Base-by-base conservation (phyloP, 805 yeast species). In the Saturnispora sanitii region DNA sequence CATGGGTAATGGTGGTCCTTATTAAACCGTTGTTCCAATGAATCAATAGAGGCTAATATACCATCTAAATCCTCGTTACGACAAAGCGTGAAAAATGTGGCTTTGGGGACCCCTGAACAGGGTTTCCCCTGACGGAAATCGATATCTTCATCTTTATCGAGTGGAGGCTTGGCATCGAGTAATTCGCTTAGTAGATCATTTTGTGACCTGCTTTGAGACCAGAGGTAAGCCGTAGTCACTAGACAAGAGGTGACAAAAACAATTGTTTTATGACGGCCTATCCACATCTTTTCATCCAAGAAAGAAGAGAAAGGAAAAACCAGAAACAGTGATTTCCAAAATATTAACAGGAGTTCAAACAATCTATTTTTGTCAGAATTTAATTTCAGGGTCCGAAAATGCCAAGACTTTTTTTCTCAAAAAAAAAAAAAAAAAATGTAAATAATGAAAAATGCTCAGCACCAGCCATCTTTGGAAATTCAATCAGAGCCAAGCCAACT, bases 51-150 rank as follows among this genome's bases (percentile, higher is more conserved):
- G 30, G 56, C 52, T 12, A 67, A 40, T 40, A 68, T 57, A 3
- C 56, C 63, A 25, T 51, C 52, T 12, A 66, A 35, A 32, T 69
- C 73, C 1, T 47, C 41, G 45, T 68, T 67, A 23, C 69, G 49
- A 37, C 68, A 68, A n/a, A 69, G 48, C 8, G 68, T 56, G 32
- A 67, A 72, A 50, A 83, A 68, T 0, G 84, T 73, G 3, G 86
- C 90, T 46, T 72, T 78, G 16, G 45, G 13, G 2, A 28, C 33
- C 8, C 35, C 30, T n/a, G 26, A 46, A 22, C 43, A 42, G n/a
- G 13, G 26, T 15, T n/a, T 27, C 12, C 25, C 32, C 15, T 21
- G 21, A 18, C 36, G 35, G 5, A 5, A 8, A 12, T 41, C 21
- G 11, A 38, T 31, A 12, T 44, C 47, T 34, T 39, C 39, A 15